Evolutionary conservation across 2,329 filamentous ascomycete species (phyloP).

Genomic region (Aspergillus oerlinghausenensis): DNA sequence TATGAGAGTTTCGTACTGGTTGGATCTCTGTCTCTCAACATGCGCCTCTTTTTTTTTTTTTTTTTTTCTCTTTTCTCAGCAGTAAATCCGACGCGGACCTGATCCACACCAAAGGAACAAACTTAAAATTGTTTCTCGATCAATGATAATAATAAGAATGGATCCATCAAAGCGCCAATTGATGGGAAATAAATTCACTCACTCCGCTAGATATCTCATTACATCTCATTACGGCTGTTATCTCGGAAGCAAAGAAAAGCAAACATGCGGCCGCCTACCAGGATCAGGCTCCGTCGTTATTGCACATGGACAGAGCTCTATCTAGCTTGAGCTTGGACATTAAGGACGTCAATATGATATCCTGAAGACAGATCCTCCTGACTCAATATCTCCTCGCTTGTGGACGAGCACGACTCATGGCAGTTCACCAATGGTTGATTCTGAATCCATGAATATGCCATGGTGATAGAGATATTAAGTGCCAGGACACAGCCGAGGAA

Average conservation of each 20-base stretch:
- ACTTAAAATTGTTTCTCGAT: neutral
- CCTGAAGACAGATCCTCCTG: no score
- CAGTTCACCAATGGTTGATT: neutral
- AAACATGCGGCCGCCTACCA: neutral
- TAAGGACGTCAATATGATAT: neutral
- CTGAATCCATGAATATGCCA: neutral
- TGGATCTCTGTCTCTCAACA: no score
- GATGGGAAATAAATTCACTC: no score
- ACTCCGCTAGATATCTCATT: no score
- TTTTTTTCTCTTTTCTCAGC: neutral
- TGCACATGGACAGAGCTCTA: neutral
- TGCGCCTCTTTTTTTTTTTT: neutral
- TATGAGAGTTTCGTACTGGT: no score
- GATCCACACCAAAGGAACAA: neutral
- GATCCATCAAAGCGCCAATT: neutral
- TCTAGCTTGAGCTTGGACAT: neutral
- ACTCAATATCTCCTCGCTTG: no score
- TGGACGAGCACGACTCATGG: no score
- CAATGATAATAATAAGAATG: neutral
- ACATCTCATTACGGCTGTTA: no score
- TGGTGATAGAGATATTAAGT: no score
- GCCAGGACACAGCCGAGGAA: neutral
- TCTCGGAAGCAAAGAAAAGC: neutral
- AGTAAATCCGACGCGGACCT: neutral
- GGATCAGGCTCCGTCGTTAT: neutral